Conservation (phyloP, 495 filamentous ascomycete genomes). For the Penicillium psychrofluorescens region DNA sequence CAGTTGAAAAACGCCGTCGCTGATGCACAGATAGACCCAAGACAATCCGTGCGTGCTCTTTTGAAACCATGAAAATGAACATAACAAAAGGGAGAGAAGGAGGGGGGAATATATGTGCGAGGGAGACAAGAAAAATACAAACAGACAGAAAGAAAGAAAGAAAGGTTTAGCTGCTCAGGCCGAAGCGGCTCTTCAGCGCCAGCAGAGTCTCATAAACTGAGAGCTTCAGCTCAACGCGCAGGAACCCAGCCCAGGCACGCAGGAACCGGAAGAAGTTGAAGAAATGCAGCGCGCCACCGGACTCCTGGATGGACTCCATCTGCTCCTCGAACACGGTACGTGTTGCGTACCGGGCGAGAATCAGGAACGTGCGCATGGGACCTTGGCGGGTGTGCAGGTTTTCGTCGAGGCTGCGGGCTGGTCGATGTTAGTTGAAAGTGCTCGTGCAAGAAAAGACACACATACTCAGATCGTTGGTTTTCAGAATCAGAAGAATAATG, state of each 20-base stretch:
- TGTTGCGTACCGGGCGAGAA: conserved; percentile 87
- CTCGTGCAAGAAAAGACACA: conserved; percentile 1
- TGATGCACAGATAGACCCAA: conserved; percentile 25
- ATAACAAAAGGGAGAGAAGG: not conserved
- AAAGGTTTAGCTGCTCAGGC: conserved; percentile 11
- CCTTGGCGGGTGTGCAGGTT: conserved; percentile 85
- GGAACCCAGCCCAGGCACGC: conserved; percentile 48
- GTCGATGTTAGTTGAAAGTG: conserved; percentile 7
- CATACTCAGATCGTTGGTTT: conserved; percentile 93
- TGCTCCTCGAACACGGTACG: conserved; percentile 84
- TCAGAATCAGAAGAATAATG: conserved; percentile 90
- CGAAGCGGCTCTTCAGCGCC: conserved; percentile 37
- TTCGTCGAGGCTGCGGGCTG: conserved; percentile 85
- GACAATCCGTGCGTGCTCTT: conserved; percentile 22
- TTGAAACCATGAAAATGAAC: conserved; percentile 9
- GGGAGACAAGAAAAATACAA: not conserved
- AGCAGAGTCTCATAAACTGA: conserved; percentile 51
- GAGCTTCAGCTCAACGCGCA: conserved; percentile 58
- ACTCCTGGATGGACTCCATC: conserved; percentile 56
- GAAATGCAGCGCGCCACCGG: conserved; percentile 50
- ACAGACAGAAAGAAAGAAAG: not conserved
- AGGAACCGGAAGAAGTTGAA: conserved; percentile 49
- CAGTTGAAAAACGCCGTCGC: conserved; percentile 22
- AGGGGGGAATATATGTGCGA: conserved; percentile 9
- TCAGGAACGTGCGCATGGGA: conserved; percentile 82